Conservation (phyloP, 106 monocot genomes). For the Dioscorea dumetorum region DNA sequence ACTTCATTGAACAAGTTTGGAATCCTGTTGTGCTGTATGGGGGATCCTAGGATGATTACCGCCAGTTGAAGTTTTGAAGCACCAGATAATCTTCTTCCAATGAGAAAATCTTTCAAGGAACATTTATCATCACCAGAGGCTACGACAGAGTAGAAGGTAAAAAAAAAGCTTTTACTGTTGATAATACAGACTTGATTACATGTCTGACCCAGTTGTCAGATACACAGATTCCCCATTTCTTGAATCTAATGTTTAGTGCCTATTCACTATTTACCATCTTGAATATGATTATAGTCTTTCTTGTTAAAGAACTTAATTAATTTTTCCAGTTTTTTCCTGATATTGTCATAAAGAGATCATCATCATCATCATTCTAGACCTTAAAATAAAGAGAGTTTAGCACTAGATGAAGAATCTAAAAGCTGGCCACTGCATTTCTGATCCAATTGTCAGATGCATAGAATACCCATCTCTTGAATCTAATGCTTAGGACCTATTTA, state of each 20-base stretch:
- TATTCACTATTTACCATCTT: too few relatives aligned
- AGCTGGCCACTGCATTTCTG: constrained; percentile 10
- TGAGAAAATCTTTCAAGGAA: constrained; percentile 39
- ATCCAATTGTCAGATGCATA: constrained; percentile 31
- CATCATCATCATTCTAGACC: too few relatives aligned
- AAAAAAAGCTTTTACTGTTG: constrained; percentile 11
- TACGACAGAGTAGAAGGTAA: constrained; percentile 37
- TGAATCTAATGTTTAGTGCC: neutral
- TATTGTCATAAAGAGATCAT: too few relatives aligned
- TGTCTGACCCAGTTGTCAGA: constrained; percentile 23
- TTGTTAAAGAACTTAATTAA: too few relatives aligned
- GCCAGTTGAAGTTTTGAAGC: too few relatives aligned
- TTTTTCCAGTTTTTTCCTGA: too few relatives aligned
- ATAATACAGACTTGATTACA: constrained; percentile 27
- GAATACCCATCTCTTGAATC: constrained; percentile 38
- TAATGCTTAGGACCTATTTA: neutral
- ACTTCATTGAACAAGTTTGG: constrained; percentile 16
- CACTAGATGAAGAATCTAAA: too few relatives aligned
- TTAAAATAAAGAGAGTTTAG: too few relatives aligned
- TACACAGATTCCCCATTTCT: constrained; percentile 49
- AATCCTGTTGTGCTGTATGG: too few relatives aligned
- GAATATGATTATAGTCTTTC: too few relatives aligned
- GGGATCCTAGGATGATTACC: constrained; percentile 23
- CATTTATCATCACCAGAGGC: too few relatives aligned
- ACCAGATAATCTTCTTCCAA: constrained; percentile 8